phyloP scores from a whole-genome alignment of 2,329 filamentous ascomycete genomes.

The Dothideomycetes sp. region DNA sequence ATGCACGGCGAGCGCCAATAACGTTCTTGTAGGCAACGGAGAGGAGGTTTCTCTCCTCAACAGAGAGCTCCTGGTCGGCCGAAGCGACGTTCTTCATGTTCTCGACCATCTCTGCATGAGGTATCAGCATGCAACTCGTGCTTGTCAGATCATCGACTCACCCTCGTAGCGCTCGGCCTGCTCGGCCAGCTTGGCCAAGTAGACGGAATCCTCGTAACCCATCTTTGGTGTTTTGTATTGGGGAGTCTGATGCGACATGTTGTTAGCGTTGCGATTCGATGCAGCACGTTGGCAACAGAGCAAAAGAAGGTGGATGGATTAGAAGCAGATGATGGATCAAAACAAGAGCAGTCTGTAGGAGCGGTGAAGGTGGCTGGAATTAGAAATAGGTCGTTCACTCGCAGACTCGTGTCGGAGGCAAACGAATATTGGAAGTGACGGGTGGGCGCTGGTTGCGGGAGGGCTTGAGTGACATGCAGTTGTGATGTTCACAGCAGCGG shows the following conservation, averaged over 20 bases:
- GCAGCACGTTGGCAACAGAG: slow-evolving; percentile 3
- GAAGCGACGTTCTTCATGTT: slow-evolving; percentile 99
- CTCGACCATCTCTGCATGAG: slow-evolving; percentile 82
- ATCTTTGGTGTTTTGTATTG: slow-evolving; percentile 52
- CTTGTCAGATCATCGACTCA: slow-evolving; percentile 34
- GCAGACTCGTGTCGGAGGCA: not conserved
- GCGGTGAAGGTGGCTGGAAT: not conserved
- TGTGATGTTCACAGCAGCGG: slow-evolving; percentile 6
- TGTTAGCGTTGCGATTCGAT: slow-evolving; percentile 7
- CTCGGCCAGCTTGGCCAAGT: slow-evolving; percentile 99
- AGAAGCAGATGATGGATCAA: slow-evolving; percentile 2
- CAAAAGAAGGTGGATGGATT: slow-evolving; percentile 15
- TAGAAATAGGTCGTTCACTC: not conserved
- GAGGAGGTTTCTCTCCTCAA: slow-evolving; percentile 95
- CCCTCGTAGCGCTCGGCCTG: slow-evolving; percentile 99
- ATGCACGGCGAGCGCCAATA: slow-evolving; percentile 90
- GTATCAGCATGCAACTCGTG: not conserved
- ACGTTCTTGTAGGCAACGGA: slow-evolving; percentile 99
- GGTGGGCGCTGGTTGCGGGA: not conserved
- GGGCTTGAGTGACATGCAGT: not conserved
- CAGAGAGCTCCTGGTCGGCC: slow-evolving; percentile 56
- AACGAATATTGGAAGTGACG: not conserved
- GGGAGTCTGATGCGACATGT: slow-evolving; percentile 13
- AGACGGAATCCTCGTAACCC: slow-evolving; percentile 99
- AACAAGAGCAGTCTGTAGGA: slow-evolving; percentile 8